A percentile compares a stretch with the other conserved stretches of the same genome.
phyloP scores from a whole-genome alignment of 768 basidiomycete species.

The Amanita fuliginea region DNA sequence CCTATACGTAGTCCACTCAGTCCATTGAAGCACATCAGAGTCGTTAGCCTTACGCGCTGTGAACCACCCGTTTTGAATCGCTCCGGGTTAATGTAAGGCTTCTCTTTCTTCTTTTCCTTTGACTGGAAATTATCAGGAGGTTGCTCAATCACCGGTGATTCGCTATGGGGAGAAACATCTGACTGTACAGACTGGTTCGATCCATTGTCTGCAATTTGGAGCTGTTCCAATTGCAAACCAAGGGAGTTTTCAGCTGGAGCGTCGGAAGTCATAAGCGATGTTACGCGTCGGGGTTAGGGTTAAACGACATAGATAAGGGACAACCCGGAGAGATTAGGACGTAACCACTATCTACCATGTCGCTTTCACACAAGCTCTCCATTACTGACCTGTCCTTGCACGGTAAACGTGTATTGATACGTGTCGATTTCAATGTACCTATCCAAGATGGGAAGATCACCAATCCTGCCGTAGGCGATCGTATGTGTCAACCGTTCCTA shows the following conservation, averaged over 20 bases:
- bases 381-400: constrained; percentile 87
- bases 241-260: constrained; percentile 2
- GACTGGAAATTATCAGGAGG: constrained; percentile 10
- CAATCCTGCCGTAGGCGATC: constrained; percentile 74
- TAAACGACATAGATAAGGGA: not conserved
- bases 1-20: constrained; percentile 25
- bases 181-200: not conserved
- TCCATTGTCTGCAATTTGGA: constrained; percentile 6
- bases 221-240: constrained; percentile 14
- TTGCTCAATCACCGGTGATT: constrained; percentile 10
- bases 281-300: constrained; percentile 1
- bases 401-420: constrained; percentile 83
- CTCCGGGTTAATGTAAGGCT: constrained; percentile 72
- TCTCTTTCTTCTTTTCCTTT: constrained; percentile 39
- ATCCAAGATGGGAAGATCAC: constrained; percentile 88
- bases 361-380: constrained; percentile 88
- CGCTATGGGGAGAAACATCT: not conserved
- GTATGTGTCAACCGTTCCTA: constrained; percentile 10
- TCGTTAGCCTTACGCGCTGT: constrained; percentile 44
- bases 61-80: constrained; percentile 76
- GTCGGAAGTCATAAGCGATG: not conserved
- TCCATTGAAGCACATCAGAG: not conserved
- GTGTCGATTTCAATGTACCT: constrained; percentile 95
- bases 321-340: not conserved
- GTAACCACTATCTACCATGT: constrained; percentile 47